Percentiles rank a stretch among this genome's conserved stretches.
Conservation (phyloP, 352 stramenopile genomes). For the Phytophthora melonis region DNA sequence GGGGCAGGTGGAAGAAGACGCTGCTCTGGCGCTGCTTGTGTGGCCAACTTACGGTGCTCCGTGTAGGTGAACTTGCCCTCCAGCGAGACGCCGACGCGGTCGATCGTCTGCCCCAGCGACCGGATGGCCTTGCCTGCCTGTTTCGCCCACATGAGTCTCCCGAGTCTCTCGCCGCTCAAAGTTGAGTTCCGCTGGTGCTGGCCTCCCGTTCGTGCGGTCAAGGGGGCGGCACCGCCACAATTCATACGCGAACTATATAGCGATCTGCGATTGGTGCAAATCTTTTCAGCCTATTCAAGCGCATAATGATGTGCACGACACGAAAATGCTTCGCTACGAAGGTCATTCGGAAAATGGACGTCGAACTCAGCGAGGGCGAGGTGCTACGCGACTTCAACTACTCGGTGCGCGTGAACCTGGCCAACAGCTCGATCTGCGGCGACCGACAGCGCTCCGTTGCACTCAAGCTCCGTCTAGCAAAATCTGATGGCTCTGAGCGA, state of each 20-base stretch:
- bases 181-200: conserved; percentile 50
- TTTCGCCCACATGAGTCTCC: conserved; percentile 66
- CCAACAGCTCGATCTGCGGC: conserved; percentile 65
- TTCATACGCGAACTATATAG: conserved; percentile 8
- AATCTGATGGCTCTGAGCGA: conserved; percentile 41
- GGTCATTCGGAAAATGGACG: conserved; percentile 14
- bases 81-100: conserved; percentile 86
- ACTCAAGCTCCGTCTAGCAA: conserved; percentile 62
- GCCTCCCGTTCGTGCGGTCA: conserved; percentile 41
- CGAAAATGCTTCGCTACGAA: neutral
- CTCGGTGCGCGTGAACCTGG: conserved; percentile 73
- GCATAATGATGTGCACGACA: conserved; percentile 23
- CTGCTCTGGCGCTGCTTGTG: neutral
- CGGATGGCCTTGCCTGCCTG: conserved; percentile 86
- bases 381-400: conserved; percentile 76
- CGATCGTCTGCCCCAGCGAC: conserved; percentile 84
- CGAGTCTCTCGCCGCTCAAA: conserved; percentile 34
- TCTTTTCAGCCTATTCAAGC: neutral
- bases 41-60: conserved; percentile 80
- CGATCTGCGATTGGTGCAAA: conserved; percentile 6
- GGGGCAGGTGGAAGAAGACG: neutral
- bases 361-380: conserved; percentile 5
- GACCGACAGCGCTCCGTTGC: conserved; percentile 50
- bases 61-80: conserved; percentile 87
- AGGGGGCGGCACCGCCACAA: conserved; percentile 26